Conservation (phyloP, 2,329 filamentous ascomycete species). For the Aspergillus sp. region DNA sequence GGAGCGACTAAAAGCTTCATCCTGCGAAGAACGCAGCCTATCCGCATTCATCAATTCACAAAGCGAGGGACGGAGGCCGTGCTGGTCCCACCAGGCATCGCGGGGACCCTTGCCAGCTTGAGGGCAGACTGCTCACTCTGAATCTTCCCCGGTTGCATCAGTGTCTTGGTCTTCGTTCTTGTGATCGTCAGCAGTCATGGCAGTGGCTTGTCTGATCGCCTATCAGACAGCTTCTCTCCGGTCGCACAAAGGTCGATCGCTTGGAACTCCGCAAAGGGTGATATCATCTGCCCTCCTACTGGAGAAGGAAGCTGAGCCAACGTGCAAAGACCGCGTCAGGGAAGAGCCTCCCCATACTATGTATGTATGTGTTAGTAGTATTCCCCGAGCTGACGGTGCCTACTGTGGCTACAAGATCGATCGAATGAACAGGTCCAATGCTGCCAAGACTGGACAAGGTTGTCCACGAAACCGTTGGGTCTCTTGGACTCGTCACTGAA, state of each 20-base stretch:
- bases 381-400: constrained; percentile 4
- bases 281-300: not conserved
- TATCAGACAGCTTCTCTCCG: not conserved
- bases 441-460: constrained; percentile 16
- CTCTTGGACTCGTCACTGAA: not conserved
- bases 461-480: constrained; percentile 11
- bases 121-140: not conserved
- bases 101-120: constrained; percentile 9
- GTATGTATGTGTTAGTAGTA: not conserved
- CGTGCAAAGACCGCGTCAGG: constrained; percentile 4
- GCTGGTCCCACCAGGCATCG: constrained; percentile 10
- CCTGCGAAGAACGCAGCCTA: not conserved
- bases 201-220: not conserved
- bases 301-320: constrained; percentile 6
- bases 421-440: constrained; percentile 5
- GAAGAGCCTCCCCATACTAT: constrained; percentile 8
- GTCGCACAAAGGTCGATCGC: not conserved
- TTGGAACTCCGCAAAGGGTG: not conserved
- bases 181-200: not conserved
- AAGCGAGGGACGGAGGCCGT: not conserved
- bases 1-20: not conserved
- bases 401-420: constrained; percentile 12
- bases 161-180: not conserved
- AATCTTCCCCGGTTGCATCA: not conserved
- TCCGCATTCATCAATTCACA: not conserved